phyloP scores from a whole-genome alignment of 352 stramenopile species.

The Phytophthora crassamura region DNA sequence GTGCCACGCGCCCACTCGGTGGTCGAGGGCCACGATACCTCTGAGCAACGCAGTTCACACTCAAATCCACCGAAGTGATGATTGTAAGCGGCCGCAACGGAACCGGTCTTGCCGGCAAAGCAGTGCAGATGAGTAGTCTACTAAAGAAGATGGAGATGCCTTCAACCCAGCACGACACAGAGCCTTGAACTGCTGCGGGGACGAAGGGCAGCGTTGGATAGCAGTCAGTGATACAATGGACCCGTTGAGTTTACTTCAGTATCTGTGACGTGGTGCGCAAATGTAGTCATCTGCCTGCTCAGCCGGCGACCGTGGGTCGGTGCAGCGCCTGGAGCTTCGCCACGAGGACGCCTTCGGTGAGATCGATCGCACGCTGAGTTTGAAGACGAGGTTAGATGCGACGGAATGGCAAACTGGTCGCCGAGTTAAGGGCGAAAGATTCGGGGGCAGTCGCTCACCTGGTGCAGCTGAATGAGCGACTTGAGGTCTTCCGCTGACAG shows the following conservation, averaged over 20 bases:
- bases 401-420: too few relatives aligned
- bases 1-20: slow-evolving; percentile 10
- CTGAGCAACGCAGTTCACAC: not conserved
- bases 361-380: slow-evolving; percentile 51
- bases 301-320: slow-evolving; percentile 14
- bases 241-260: slow-evolving; percentile 33
- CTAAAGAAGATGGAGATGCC: too few relatives aligned
- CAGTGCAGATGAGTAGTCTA: too few relatives aligned
- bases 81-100: not conserved
- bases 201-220: slow-evolving; percentile 8
- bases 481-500: slow-evolving; percentile 50
- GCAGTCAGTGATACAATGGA: slow-evolving; percentile 13
- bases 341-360: slow-evolving; percentile 60
- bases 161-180: too few relatives aligned
- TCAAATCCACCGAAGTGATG: slow-evolving; percentile 13
- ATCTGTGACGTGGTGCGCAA: slow-evolving; percentile 38
- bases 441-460: slow-evolving; percentile 34
- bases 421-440: not conserved
- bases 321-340: slow-evolving; percentile 54
- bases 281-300: slow-evolving; percentile 15
- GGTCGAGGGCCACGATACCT: not conserved
- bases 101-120: too few relatives aligned
- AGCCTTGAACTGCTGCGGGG: not conserved
- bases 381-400: not conserved
- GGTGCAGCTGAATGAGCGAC: slow-evolving; percentile 64